Conservation (phyloP, 129 eudicot species). For the Arctium lappa region DNA sequence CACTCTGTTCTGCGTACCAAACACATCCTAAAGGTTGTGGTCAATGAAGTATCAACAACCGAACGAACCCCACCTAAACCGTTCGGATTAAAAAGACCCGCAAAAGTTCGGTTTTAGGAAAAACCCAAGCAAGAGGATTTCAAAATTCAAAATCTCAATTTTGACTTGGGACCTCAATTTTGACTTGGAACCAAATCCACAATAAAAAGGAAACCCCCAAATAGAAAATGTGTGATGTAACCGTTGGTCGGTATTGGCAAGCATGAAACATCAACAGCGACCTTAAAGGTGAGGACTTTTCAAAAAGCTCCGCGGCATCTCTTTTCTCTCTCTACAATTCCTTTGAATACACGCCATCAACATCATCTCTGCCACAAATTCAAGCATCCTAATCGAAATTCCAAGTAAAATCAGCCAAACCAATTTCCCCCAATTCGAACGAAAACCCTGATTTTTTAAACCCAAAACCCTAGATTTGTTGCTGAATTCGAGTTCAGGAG, state of each 20-base stretch:
- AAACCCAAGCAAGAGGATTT: neutral
- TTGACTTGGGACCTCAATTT: neutral
- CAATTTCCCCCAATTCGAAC: neutral
- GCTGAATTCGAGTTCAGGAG: neutral
- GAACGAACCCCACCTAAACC: neutral
- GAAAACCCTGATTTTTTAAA: neutral
- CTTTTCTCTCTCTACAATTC: conserved; percentile 3
- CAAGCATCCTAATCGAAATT: conserved; percentile 14
- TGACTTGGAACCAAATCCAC: conserved; percentile 17
- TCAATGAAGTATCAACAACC: neutral
- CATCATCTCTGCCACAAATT: conserved; percentile 27
- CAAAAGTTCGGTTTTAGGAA: neutral
- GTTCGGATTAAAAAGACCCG: neutral
- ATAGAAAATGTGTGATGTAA: conserved; percentile 10
- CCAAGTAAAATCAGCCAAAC: conserved; percentile 10
- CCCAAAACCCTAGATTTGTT: conserved; percentile 1
- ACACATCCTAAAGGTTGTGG: neutral
- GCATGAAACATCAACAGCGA: conserved; percentile 10
- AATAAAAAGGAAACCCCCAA: conserved; percentile 1
- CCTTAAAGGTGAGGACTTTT: conserved; percentile 1
- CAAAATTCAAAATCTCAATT: neutral
- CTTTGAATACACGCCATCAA: conserved; percentile 38
- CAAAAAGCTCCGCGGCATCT: conserved; percentile 21
- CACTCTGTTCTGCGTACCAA: too few relatives aligned
- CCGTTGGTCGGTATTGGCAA: neutral